Base-by-base conservation (phyloP, 805 yeast species). In the Metschnikowia kunwiensis region DNA sequence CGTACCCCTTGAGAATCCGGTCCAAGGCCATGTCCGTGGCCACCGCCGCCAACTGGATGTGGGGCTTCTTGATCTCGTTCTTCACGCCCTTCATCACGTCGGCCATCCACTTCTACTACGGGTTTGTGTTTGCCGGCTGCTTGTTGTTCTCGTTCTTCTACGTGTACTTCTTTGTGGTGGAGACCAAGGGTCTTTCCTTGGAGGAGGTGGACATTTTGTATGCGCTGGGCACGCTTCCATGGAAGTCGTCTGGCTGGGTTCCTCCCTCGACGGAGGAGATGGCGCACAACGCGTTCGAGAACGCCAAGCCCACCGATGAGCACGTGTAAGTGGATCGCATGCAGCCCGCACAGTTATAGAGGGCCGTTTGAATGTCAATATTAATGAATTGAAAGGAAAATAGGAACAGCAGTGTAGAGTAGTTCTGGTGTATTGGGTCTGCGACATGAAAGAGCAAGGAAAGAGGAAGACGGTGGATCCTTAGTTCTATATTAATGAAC, bases 151-250 rank as follows among this genome's bases (percentile, higher is more conserved):
- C 80, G 32, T 64, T 80, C 56, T 68, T 82, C 61, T 86, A 82
- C 59, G 84, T 84, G 35, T 78, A 72, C 71, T 78, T 85, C 70
- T 72, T 73, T 49, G 78, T 86, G 42, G 78, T 78, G 50, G 91
- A 84, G 65, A 86, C 95, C 37, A 79, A 77, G 66, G 94, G 94
- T 41, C 73, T 85, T 53, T 73, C 85, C 30, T 73, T 86, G 58
- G 95, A 86, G 65, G 88, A 86, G 63, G 86, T 86, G 44, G 88
- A 85, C 58, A 79, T 74, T 52, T 65, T 80, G 70, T 82, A 78
- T 50, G 70, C 70, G 18, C 60, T 62, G 36, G 57, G 54, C 37
- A 39, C 63, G 24, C 41, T 45, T 17, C 65, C 72, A 24, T 64
- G 70, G 70, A 58, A 65, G 46, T 58, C 82, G 8, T 32, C 68